Percentiles rank a stretch among this genome's conserved stretches.
Evolutionary conservation across 768 basidiomycete species (phyloP).

Genomic region (Mycena rebaudengoi): DNA sequence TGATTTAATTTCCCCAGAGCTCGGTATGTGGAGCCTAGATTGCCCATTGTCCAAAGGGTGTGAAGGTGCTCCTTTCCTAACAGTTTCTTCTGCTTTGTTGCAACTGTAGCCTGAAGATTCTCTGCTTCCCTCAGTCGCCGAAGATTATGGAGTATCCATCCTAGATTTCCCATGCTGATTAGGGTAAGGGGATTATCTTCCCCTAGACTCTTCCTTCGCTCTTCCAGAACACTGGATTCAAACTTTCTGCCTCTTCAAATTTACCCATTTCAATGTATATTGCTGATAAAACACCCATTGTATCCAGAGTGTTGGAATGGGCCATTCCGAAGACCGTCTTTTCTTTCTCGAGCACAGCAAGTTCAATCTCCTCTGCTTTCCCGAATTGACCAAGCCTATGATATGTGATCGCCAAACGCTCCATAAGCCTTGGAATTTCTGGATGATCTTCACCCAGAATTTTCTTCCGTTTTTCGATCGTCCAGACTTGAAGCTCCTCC

Average conservation of each 20-base stretch:
- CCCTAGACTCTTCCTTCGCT: neutral
- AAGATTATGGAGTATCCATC: neutral
- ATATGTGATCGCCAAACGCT: neutral
- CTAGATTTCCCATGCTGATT: neutral
- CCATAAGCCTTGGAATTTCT: neutral
- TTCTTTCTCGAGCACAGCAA: neutral
- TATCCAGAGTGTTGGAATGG: neutral
- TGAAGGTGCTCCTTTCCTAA: neutral
- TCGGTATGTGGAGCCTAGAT: neutral
- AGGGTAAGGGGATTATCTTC: neutral
- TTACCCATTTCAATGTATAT: constrained; percentile 4
- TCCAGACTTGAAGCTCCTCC: neutral
- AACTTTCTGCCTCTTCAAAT: neutral
- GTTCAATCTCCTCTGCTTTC: neutral
- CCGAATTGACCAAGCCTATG: neutral
- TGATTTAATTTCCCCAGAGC: neutral
- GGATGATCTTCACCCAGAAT: neutral
- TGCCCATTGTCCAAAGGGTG: neutral
- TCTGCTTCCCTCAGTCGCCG: neutral
- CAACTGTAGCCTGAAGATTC: neutral
- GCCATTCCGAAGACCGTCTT: neutral
- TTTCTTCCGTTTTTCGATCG: neutral
- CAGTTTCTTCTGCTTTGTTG: neutral
- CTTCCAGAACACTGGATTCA: neutral
- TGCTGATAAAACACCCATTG: neutral